Conservation (phyloP, 331 rosid species). For the Quercus tomentella region DNA sequence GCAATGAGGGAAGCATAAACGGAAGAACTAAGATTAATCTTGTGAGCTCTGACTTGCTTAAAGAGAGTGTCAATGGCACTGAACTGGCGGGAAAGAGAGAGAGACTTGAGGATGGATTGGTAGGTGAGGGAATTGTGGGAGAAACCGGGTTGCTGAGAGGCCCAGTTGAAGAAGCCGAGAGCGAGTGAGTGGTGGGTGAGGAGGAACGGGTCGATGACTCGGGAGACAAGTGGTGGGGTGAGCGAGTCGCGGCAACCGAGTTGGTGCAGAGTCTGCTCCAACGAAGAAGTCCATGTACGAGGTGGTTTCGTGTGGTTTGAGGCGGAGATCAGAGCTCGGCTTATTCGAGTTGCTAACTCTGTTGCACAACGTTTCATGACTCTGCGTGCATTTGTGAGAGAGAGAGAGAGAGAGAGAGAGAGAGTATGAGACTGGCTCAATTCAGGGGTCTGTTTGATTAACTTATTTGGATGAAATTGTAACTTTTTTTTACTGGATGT, state of each 20-base stretch:
- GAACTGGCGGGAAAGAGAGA: constrained; percentile 52
- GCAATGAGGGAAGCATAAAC: constrained; percentile 52
- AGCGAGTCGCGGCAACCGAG: constrained; percentile 62
- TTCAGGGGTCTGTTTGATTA: too few relatives aligned
- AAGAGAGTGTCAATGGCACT: constrained; percentile 48
- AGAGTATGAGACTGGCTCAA: too few relatives aligned
- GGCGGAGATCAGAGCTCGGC: constrained; percentile 59
- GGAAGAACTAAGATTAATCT: constrained; percentile 42
- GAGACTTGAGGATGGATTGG: constrained; percentile 69
- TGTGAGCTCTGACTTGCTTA: constrained; percentile 49
- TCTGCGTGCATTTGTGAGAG: too few relatives aligned
- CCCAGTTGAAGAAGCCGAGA: constrained; percentile 94
- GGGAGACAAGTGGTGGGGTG: constrained; percentile 64
- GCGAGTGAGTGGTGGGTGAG: constrained; percentile 76
- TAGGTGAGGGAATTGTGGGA: constrained; percentile 54
- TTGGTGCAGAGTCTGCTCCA: constrained; percentile 63
- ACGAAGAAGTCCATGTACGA: constrained; percentile 64
- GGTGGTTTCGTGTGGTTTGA: constrained; percentile 46
- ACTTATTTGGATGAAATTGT: too few relatives aligned
- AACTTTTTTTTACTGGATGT: too few relatives aligned
- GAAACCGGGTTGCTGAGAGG: constrained; percentile 81
- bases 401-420: too few relatives aligned
- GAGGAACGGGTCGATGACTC: constrained; percentile 82
- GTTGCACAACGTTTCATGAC: constrained; percentile 32
- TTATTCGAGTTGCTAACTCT: constrained; percentile 52